Percentiles rank a stretch among this genome's conserved stretches.
Evolutionary conservation across 176 grass and related monocot genomes (phyloP).

Genomic region (Calamus simplicifolius): DNA sequence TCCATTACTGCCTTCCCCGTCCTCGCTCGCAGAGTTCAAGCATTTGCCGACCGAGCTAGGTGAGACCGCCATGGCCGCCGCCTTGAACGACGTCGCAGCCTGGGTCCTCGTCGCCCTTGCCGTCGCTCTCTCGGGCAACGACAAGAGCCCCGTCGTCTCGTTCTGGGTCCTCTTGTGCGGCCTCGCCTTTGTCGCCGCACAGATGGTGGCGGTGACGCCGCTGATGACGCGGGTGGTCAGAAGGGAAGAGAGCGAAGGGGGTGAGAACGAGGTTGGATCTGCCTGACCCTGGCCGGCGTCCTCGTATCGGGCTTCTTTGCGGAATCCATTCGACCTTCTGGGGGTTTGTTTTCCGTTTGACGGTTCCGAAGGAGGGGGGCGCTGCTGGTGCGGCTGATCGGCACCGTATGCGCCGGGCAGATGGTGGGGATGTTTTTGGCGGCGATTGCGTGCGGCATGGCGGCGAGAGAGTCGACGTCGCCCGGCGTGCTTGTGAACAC

Average conservation of each 20-base stretch:
- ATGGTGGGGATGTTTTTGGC: constrained; percentile 48
- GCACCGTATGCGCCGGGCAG: constrained; percentile 46
- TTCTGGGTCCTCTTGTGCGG: constrained; percentile 67
- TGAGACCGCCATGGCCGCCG: constrained; percentile 58
- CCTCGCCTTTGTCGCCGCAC: constrained; percentile 36
- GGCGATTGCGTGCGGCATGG: constrained; percentile 62
- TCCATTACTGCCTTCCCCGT: constrained; percentile 91
- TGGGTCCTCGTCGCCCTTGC: constrained; percentile 76
- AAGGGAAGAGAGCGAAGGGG: constrained; percentile 26
- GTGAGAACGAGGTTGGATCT: constrained; percentile 41
- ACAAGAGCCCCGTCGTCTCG: constrained; percentile 35
- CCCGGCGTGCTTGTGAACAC: too few species aligned
- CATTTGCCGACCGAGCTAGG: constrained; percentile 60
- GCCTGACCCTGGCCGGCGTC: constrained; percentile 40
- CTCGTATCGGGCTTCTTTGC: constrained; percentile 51
- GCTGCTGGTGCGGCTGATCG: constrained; percentile 50
- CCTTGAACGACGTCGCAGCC: constrained; percentile 73
- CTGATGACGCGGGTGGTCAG: constrained; percentile 57
- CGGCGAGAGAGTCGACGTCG: neutral
- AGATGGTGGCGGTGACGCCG: constrained; percentile 37
- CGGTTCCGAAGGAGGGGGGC: constrained; percentile 62
- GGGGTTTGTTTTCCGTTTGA: constrained; percentile 74
- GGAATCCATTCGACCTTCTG: constrained; percentile 85
- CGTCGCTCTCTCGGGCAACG: constrained; percentile 41
- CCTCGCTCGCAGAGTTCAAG: constrained; percentile 80